These are phyloP conservation scores for Auricularia sp. DNA, from an alignment of 768 basidiomycete species.

Conservation along the genomic window DNA sequence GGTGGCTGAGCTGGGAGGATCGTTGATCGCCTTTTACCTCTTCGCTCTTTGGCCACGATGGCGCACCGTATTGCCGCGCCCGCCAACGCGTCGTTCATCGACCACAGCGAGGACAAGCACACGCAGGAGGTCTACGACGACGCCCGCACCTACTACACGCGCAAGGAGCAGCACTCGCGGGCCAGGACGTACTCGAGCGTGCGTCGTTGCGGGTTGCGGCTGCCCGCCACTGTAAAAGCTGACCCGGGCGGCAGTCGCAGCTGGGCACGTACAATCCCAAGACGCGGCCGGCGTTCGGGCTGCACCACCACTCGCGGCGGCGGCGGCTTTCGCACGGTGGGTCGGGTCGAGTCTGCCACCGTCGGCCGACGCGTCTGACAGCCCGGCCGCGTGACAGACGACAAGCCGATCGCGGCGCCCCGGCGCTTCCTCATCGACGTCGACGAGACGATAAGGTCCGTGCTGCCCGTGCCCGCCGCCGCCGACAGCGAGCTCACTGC, in stretches of 20 bases:
- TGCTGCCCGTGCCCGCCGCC: neutral
- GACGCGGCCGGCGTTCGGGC: conserved; percentile 59
- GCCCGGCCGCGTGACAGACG: conserved; percentile 30
- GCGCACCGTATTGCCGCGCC: neutral
- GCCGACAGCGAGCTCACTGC: neutral
- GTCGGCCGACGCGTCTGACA: neutral
- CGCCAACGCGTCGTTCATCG: conserved; percentile 15
- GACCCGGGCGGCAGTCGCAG: conserved; percentile 40
- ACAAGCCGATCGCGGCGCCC: conserved; percentile 68
- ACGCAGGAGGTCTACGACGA: conserved; percentile 47
- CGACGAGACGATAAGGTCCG: conserved; percentile 81
- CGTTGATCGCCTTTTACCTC: neutral
- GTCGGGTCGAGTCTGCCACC: conserved; percentile 2
- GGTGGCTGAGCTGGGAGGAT: neutral
- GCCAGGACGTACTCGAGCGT: conserved; percentile 85
- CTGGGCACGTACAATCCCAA: conserved; percentile 65
- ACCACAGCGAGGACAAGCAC: conserved; percentile 32
- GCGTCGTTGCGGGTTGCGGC: conserved; percentile 19
- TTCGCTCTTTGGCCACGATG: neutral
- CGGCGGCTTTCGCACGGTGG: conserved; percentile 76
- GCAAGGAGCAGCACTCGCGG: conserved; percentile 66
- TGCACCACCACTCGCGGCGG: conserved; percentile 61
- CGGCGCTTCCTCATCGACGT: conserved; percentile 94
- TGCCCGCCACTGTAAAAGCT: conserved; percentile 3
- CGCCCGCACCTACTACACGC: conserved; percentile 74